Percentiles rank a stretch among this genome's conserved stretches.
phyloP scores from a whole-genome alignment of 345 rosid genomes.

The Salix exigua region DNA sequence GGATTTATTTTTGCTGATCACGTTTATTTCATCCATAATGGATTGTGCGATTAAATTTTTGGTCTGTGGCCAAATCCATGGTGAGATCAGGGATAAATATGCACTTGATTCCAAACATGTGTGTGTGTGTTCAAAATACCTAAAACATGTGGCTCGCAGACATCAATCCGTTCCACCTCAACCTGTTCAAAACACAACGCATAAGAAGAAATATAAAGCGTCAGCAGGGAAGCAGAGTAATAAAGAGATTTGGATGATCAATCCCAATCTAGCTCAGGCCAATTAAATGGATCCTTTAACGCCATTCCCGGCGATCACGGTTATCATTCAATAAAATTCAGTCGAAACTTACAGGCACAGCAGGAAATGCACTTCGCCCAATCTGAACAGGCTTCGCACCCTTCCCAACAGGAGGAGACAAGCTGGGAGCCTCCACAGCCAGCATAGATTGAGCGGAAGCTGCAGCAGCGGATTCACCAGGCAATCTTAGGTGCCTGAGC shows the following conservation, averaged over 20 bases:
- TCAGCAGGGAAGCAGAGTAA: not conserved
- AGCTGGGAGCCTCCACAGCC: constrained; percentile 41
- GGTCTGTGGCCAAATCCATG: not conserved
- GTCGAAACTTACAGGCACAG: constrained; percentile 44
- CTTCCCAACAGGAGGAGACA: constrained; percentile 45
- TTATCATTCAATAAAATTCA: not conserved
- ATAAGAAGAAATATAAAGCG: not conserved
- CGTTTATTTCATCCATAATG: not conserved
- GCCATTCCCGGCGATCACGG: not conserved
- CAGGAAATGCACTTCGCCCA: constrained; percentile 28
- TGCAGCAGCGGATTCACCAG: constrained; percentile 56
- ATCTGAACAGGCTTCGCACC: constrained; percentile 38
- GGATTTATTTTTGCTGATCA: not conserved
- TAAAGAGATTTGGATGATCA: not conserved
- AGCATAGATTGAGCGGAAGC: constrained; percentile 36
- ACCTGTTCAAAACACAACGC: constrained; percentile 35
- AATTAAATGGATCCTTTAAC: not conserved
- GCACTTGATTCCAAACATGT: not conserved
- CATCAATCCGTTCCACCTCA: constrained; percentile 78
- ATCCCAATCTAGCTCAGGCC: not conserved
- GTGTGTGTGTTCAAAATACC: constrained; percentile 29
- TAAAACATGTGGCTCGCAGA: constrained; percentile 49
- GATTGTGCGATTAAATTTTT: not conserved
- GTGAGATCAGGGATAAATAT: not conserved
- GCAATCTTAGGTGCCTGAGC: constrained; percentile 59